Percentiles rank a stretch among this genome's conserved stretches.
Evolutionary conservation across 176 grass and related monocot species (phyloP).

Genomic region (Carex scoparia): DNA sequence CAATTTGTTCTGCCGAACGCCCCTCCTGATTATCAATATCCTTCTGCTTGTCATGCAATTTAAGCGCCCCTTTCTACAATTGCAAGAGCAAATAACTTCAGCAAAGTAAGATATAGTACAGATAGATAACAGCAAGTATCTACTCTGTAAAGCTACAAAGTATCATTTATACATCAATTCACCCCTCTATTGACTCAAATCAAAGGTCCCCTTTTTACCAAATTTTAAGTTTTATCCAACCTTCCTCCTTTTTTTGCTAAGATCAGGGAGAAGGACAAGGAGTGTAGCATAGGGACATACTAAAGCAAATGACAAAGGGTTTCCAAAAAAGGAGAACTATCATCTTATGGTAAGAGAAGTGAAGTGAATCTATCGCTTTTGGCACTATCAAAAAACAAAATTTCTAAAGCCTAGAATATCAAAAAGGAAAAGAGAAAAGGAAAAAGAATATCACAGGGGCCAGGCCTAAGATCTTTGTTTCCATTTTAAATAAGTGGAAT

Average conservation of each 20-base stretch:
- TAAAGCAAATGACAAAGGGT: neutral
- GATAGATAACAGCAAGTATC: neutral
- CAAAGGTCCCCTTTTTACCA: neutral
- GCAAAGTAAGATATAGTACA: neutral
- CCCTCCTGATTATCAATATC: slow-evolving; percentile 11
- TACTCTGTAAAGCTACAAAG: neutral
- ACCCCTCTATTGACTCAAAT: neutral
- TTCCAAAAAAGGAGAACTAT: neutral
- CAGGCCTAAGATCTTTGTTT: too few species aligned
- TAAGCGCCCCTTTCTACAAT: slow-evolving; percentile 34
- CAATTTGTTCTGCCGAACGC: slow-evolving; percentile 42
- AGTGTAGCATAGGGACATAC: neutral
- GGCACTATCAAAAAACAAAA: neutral
- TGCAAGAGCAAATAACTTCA: neutral
- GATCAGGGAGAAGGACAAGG: neutral
- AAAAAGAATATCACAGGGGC: neutral
- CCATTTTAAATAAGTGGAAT: neutral
- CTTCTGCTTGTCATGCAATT: slow-evolving; percentile 25
- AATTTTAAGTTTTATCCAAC: neutral
- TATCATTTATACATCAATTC: neutral
- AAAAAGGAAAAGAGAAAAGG: neutral
- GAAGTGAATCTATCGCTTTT: neutral
- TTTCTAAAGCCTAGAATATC: neutral
- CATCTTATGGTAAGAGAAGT: neutral
- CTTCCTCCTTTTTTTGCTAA: neutral